Base-by-base conservation (phyloP, 768 basidiomycete genomes). In the Daedaleopsis sinensis region DNA sequence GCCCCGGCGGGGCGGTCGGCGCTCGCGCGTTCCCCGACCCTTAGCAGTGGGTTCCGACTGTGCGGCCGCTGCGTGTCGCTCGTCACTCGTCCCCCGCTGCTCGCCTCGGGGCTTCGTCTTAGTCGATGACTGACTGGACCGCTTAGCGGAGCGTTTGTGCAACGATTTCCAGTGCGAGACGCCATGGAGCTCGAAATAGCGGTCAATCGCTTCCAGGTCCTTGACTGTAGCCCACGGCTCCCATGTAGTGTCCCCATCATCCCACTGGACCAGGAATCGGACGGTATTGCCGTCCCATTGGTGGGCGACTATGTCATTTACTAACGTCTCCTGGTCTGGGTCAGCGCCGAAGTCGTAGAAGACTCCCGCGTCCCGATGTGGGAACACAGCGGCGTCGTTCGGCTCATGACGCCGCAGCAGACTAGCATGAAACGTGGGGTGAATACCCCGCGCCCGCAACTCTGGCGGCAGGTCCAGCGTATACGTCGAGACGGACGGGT, bases 331-430 rank as follows among this genome's bases (percentile, higher is more conserved):
- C 57, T 80, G 75, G 0, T 69, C 67, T 1, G 77, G 72, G 1
- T 72, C 67, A 0, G 57, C 54, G 0, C 78, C 73, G 56, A 78
- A 76, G 59, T 80, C 77, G 43, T 78, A 80, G 5, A 71, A 71
- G 8, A 23, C 32, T 8, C 65, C 62, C 0, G 63, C 42, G 4
- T 64, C 52, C 0, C 75, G 56, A 3, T 68, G 58, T 0, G 78
- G 80, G 64, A 82, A 82, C 35, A 74, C 11, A 0, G 19, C 61
- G 35, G 75, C 67, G 65, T 79, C 71, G 23, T 73, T 76, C 0
- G 70, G 66, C 0, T 70, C 56, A 38, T 75, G 55, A 23, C 62
- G 65, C 27, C 71, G n/a, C 10, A 82, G 58, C 12, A 74, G 52
- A 0, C 57, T 70, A 0, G 67, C 71, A 63, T 82, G 78, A 48